Conservation (phyloP, 257 asterid genomes). For the Solanum pimpinellifolium region DNA sequence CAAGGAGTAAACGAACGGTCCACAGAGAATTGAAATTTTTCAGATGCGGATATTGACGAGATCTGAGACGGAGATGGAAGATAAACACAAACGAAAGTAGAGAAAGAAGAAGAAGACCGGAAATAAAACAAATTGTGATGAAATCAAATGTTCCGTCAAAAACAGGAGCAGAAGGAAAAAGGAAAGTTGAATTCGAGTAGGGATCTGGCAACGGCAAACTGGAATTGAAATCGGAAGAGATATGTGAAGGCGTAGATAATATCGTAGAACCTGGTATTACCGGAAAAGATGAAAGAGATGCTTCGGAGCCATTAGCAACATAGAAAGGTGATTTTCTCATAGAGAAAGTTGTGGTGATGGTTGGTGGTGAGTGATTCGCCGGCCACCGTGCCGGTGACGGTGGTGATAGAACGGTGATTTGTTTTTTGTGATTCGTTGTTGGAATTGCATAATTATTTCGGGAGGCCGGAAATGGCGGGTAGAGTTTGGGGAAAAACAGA, state of each 20-base stretch:
- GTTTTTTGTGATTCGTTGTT: neutral
- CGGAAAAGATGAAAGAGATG: neutral
- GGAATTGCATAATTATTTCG: slow-evolving; percentile 26
- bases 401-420: neutral
- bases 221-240: neutral
- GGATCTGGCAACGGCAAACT: neutral
- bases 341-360: slow-evolving; percentile 3
- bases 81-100: slow-evolving; percentile 24
- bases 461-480: neutral
- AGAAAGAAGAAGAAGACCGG: slow-evolving; percentile 35
- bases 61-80: slow-evolving; percentile 31
- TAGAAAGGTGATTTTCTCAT: slow-evolving; percentile 26
- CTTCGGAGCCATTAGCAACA: slow-evolving; percentile 3
- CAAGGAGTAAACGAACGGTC: slow-evolving; percentile 54
- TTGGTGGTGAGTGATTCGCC: slow-evolving; percentile 4
- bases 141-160: slow-evolving; percentile 26
- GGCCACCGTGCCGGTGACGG: slow-evolving; percentile 16
- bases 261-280: neutral
- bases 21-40: slow-evolving; percentile 51
- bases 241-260: neutral
- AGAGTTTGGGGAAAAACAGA: neutral
- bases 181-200: neutral
- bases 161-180: slow-evolving; percentile 13
- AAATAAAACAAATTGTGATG: slow-evolving; percentile 19
- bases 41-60: slow-evolving; percentile 24